Conservation (phyloP, 1,284 basidiomycete genomes). For the Volvariella surrecta region DNA sequence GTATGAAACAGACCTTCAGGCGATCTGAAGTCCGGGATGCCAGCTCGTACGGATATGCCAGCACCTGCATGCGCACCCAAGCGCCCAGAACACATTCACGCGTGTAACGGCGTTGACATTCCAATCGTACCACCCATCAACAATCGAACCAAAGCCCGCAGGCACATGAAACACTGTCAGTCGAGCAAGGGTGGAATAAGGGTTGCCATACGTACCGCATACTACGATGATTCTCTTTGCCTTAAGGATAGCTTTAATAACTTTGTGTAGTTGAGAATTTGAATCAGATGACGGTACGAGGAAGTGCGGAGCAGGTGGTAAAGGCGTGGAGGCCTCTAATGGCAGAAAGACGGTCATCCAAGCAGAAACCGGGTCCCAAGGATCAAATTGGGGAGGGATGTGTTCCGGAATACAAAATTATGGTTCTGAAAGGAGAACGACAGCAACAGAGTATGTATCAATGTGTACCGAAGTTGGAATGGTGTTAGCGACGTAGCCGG, state of each 20-base stretch:
- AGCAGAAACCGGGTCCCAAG: conserved; percentile 7
- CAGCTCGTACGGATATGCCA: conserved; percentile 84
- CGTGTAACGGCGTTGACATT: too few species aligned
- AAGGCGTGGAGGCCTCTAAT: conserved; percentile 22
- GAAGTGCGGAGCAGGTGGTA: conserved; percentile 27
- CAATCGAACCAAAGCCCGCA: too few species aligned
- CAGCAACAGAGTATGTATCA: neutral
- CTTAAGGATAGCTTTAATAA: conserved; percentile 60
- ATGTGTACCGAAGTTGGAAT: too few species aligned
- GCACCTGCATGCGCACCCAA: conserved; percentile 50
- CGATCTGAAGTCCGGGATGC: conserved; percentile 91
- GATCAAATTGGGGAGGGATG: conserved; percentile 5
- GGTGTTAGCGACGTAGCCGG: too few species aligned
- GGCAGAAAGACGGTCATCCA: conserved; percentile 36
- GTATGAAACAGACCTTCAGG: conserved; percentile 76
- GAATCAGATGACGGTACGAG: conserved; percentile 23
- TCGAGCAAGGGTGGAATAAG: conserved; percentile 6
- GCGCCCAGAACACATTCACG: too few species aligned
- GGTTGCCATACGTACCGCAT: conserved; percentile 56
- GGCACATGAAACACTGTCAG: conserved; percentile 5
- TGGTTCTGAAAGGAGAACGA: neutral
- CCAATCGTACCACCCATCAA: too few species aligned
- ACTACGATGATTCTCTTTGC: conserved; percentile 81
- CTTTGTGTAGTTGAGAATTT: conserved; percentile 36
- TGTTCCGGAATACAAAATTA: conserved; percentile 9